Percentiles rank a stretch among this genome's conserved stretches.
These are phyloP conservation scores for Pholiota molesta DNA, from an alignment of 768 basidiomycete species.

Conservation along the genomic window DNA sequence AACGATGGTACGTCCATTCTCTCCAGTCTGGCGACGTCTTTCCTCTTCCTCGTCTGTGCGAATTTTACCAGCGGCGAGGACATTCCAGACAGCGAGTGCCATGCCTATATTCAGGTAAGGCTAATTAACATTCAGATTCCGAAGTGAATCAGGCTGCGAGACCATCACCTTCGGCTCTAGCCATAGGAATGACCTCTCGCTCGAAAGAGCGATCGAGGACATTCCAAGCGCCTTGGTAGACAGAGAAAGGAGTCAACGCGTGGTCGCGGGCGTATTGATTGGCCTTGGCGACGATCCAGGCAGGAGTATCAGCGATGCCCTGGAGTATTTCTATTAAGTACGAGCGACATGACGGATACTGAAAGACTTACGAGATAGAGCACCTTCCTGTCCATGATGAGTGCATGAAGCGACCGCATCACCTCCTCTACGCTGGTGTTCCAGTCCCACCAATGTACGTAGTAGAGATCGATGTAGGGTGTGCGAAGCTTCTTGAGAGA, in stretches of 20 bases:
- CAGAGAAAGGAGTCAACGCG: slow-evolving; percentile 50
- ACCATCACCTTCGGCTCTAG: slow-evolving; percentile 37
- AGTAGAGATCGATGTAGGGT: slow-evolving; percentile 48
- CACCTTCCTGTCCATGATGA: slow-evolving; percentile 58
- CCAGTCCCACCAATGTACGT: slow-evolving; percentile 56
- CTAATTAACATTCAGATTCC: slow-evolving; percentile 1
- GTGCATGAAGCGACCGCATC: slow-evolving; percentile 54
- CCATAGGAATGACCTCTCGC: slow-evolving; percentile 54
- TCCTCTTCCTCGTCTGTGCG: slow-evolving; percentile 49
- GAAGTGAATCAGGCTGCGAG: too few relatives aligned
- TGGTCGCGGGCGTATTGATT: slow-evolving; percentile 53
- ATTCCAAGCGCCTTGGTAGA: slow-evolving; percentile 54
- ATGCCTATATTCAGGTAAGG: slow-evolving; percentile 25
- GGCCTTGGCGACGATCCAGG: slow-evolving; percentile 49
- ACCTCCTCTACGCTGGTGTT: slow-evolving; percentile 55
- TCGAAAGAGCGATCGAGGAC: slow-evolving; percentile 48
- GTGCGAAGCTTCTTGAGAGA: slow-evolving; percentile 50
- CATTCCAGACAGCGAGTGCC: slow-evolving; percentile 35
- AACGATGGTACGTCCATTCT: slow-evolving; percentile 40
- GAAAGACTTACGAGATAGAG: slow-evolving; percentile 37
- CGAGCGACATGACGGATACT: not conserved
- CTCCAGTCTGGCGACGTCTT: slow-evolving; percentile 28
- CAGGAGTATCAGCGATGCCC: slow-evolving; percentile 45
- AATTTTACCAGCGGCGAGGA: slow-evolving; percentile 44
- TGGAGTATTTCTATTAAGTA: slow-evolving; percentile 11